Evolutionary conservation across 306 rosid genomes (phyloP).

Genomic region (Pterocarpus santalinus): DNA sequence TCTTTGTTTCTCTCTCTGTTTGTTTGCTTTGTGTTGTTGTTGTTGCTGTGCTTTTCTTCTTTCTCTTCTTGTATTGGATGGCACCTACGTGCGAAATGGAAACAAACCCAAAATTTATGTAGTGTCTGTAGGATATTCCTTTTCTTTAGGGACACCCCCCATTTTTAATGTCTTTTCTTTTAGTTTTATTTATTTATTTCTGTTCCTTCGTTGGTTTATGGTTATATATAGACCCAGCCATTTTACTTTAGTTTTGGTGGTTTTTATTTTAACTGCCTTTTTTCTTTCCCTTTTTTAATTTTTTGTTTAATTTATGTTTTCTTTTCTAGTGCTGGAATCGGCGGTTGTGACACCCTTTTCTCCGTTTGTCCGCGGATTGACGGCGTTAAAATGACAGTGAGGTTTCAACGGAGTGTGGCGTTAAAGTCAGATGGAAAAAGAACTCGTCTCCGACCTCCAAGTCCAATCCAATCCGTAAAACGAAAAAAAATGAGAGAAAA

Average conservation of each 20-base stretch:
- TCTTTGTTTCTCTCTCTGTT: background rate
- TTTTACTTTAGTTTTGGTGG: constrained; percentile 1
- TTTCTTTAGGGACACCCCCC: constrained; percentile 40
- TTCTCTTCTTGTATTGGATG: background rate
- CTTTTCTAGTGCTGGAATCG: background rate
- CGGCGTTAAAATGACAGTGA: constrained; percentile 43
- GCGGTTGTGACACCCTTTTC: constrained; percentile 20
- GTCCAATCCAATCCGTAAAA: background rate
- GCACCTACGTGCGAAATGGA: constrained; percentile 32
- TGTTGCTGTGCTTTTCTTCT: background rate
- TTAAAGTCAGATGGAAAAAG: constrained; percentile 34
- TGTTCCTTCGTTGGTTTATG: constrained; percentile 40
- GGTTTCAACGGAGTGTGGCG: constrained; percentile 40
- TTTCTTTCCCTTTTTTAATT: no score
- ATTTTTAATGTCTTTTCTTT: background rate
- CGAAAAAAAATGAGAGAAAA: background rate
- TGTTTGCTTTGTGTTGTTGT: background rate
- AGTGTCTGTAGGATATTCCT: constrained; percentile 45
- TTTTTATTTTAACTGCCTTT: background rate
- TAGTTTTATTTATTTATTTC: background rate
- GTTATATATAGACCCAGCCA: constrained; percentile 51
- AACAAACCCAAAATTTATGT: constrained; percentile 33
- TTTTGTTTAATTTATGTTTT: no score
- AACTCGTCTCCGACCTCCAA: background rate
- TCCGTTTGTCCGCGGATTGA: constrained; percentile 12